Percentiles rank a stretch among this genome's conserved stretches.
phyloP scores from a whole-genome alignment of 2,329 filamentous ascomycete species.

The Rhynchosporium graminicola region DNA sequence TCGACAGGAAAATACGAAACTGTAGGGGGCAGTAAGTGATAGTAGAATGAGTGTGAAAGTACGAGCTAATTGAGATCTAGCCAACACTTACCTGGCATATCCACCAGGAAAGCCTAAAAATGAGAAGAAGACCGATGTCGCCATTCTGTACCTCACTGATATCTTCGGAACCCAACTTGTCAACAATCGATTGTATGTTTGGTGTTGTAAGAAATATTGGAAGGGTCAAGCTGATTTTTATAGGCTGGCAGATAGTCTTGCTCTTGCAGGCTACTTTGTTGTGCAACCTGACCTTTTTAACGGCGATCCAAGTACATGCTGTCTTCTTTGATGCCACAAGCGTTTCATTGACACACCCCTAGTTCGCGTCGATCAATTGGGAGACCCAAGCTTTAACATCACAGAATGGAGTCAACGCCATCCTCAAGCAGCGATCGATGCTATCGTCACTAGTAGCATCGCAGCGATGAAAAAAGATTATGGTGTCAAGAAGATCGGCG shows the following conservation, averaged over 20 bases:
- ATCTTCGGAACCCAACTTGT: constrained; percentile 52
- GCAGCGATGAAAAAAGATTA: constrained; percentile 49
- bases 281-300: constrained; percentile 67
- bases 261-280: constrained; percentile 65
- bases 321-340: too few relatives aligned
- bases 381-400: constrained; percentile 44
- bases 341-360: too few relatives aligned
- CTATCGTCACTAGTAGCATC: constrained; percentile 50
- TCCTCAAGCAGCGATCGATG: constrained; percentile 46
- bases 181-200: constrained; percentile 26
- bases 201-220: neutral
- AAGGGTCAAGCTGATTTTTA: neutral
- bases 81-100: constrained; percentile 56
- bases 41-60: neutral
- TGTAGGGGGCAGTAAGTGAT: constrained; percentile 21
- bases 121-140: constrained; percentile 50
- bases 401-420: constrained; percentile 47
- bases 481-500: constrained; percentile 55
- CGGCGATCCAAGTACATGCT: constrained; percentile 44
- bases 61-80: constrained; percentile 40
- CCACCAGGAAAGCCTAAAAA: constrained; percentile 40
- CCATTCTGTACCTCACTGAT: constrained; percentile 58
- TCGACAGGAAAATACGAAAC: constrained; percentile 20
- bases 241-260: constrained; percentile 62
- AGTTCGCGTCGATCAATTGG: constrained; percentile 18